Evolutionary conservation across 164 flowering plant species (phyloP).

Genomic region (Buxus sempervirens): DNA sequence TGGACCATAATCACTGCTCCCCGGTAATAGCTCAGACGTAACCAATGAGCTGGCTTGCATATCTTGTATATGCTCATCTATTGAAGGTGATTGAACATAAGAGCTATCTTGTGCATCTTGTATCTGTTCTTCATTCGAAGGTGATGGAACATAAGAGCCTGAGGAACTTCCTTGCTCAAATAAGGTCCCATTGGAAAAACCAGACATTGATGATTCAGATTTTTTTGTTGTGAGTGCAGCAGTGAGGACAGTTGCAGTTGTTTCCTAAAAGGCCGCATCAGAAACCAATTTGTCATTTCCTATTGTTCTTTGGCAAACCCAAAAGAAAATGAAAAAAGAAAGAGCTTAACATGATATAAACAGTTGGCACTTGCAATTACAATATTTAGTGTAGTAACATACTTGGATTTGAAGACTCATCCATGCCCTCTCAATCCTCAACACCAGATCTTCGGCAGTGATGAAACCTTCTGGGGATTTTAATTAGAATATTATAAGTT

Average conservation of each 20-base stretch:
- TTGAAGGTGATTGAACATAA: constrained; percentile 22
- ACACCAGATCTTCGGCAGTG: constrained; percentile 53
- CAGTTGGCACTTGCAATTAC: not conserved
- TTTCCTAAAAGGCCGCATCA: constrained; percentile 48
- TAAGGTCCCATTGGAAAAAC: constrained; percentile 20
- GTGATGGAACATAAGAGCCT: constrained; percentile 18
- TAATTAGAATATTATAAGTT: constrained; percentile 2
- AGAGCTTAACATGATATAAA: not conserved
- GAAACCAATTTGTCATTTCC: constrained; percentile 1
- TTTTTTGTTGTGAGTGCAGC: constrained; percentile 66
- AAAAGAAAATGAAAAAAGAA: not conserved
- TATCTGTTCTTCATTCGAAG: constrained; percentile 19
- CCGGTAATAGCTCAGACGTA: constrained; percentile 21
- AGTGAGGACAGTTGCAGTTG: constrained; percentile 57
- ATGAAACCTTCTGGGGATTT: constrained; percentile 55
- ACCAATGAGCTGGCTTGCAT: constrained; percentile 16
- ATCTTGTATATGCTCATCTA: constrained; percentile 17
- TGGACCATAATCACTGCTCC: constrained; percentile 16
- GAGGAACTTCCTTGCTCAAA: constrained; percentile 37
- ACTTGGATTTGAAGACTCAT: constrained; percentile 77
- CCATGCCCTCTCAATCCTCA: constrained; percentile 65
- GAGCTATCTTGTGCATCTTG: constrained; percentile 23
- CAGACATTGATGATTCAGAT: constrained; percentile 34
- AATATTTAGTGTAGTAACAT: constrained; percentile 1
- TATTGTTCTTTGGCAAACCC: not conserved